A percentile compares a stretch with the other conserved stretches of the same genome.
Evolutionary conservation across 768 basidiomycete genomes (phyloP).

Genomic region (Leccinum incarnatum): DNA sequence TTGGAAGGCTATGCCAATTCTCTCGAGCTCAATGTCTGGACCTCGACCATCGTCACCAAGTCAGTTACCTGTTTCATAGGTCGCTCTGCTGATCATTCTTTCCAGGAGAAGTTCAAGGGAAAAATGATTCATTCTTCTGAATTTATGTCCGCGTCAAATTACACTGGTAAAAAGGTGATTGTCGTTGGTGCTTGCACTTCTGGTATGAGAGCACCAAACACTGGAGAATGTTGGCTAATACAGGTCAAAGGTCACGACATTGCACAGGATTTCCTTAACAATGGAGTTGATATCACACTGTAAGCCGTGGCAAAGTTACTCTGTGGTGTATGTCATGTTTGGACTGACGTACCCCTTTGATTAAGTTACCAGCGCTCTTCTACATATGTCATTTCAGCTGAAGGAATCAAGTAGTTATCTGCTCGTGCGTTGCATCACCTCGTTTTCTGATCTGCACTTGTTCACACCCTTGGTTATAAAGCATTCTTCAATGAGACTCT

Average conservation of each 20-base stretch:
- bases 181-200: conserved; percentile 68
- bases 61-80: neutral
- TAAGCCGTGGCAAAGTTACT: neutral
- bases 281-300: conserved; percentile 31
- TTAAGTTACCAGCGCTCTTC: conserved; percentile 32
- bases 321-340: neutral
- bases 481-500: conserved; percentile 17
- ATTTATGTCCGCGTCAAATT: conserved; percentile 47
- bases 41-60: conserved; percentile 42
- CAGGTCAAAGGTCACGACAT: conserved; percentile 34
- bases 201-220: conserved; percentile 26
- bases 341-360: neutral
- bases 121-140: conserved; percentile 49
- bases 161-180: conserved; percentile 60
- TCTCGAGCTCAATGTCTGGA: conserved; percentile 66
- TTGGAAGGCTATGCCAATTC: conserved; percentile 58
- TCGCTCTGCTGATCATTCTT: neutral
- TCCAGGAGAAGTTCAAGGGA: conserved; percentile 52
- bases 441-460: neutral
- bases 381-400: conserved; percentile 17
- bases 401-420: conserved; percentile 3
- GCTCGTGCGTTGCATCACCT: conserved; percentile 3
- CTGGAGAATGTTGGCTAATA: conserved; percentile 9
- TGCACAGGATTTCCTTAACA: conserved; percentile 33
- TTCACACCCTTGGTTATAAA: neutral